These are phyloP conservation scores for Aureobasidium namibiae DNA, from an alignment of 2,329 filamentous ascomycete species.

Conservation along the genomic window DNA sequence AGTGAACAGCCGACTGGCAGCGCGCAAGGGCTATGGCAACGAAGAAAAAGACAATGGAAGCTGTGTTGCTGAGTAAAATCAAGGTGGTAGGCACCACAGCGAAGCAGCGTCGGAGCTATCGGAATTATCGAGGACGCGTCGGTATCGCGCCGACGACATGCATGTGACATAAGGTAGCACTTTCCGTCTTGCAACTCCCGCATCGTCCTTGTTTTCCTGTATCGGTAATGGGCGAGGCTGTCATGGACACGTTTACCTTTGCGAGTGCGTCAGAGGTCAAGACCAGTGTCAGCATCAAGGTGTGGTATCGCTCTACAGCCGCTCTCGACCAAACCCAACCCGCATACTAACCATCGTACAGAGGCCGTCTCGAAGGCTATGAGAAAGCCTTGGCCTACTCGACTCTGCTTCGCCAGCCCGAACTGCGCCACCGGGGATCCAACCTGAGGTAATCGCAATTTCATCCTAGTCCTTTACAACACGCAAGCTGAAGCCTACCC, in stretches of 20 bases:
- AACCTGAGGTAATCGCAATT: slow-evolving; percentile 74
- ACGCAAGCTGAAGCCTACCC: background rate
- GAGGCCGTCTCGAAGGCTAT: slow-evolving; percentile 68
- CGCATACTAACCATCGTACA: slow-evolving; percentile 28
- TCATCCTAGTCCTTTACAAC: slow-evolving; percentile 10
- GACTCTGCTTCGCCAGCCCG: slow-evolving; percentile 66
- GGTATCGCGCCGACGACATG: background rate
- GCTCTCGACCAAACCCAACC: slow-evolving; percentile 18
- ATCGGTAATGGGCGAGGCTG: background rate
- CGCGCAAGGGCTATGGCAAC: background rate
- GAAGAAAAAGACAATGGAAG: background rate
- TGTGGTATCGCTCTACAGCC: slow-evolving; percentile 34
- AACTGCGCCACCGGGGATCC: slow-evolving; percentile 79
- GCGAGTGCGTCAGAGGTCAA: slow-evolving; percentile 79
- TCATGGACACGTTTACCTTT: slow-evolving; percentile 94
- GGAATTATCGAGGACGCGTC: background rate
- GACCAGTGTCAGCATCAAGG: slow-evolving; percentile 57
- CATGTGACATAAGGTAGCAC: background rate
- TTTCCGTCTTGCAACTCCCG: background rate
- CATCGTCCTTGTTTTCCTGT: background rate
- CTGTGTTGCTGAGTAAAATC: background rate
- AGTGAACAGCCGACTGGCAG: too few relatives aligned
- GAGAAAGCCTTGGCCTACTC: slow-evolving; percentile 69
- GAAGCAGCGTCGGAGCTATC: background rate
- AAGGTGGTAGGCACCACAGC: background rate